These are phyloP conservation scores for Alternaria brassicicola DNA, from an alignment of 2,329 filamentous ascomycete genomes.

Conservation along the genomic window DNA sequence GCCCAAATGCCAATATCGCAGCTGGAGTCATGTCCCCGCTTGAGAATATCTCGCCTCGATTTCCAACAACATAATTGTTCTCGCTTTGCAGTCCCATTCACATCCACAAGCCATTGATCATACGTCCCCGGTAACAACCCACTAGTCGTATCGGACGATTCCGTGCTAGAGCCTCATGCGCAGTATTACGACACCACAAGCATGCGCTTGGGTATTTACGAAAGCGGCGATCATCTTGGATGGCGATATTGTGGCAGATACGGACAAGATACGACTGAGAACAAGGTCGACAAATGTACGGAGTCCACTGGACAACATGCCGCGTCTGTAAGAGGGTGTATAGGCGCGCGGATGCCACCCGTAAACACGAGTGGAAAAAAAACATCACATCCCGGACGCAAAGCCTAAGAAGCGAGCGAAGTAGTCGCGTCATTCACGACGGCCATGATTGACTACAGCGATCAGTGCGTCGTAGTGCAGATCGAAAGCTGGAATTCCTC, in stretches of 20 bases:
- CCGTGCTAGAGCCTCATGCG: neutral
- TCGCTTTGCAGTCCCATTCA: neutral
- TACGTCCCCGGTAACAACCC: neutral
- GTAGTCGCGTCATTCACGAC: neutral
- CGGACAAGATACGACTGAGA: neutral
- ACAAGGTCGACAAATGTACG: neutral
- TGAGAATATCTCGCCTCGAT: neutral
- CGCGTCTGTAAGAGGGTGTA: constrained; percentile 6
- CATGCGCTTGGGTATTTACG: neutral
- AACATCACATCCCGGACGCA: constrained; percentile 7
- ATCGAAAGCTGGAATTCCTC: constrained; percentile 8
- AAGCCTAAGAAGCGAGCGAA: constrained; percentile 16
- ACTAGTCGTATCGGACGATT: neutral
- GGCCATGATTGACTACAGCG: neutral
- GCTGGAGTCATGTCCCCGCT: neutral
- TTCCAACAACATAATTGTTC: accelerated
- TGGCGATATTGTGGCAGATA: neutral
- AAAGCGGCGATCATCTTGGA: neutral
- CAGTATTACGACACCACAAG: neutral
- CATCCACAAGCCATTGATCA: neutral
- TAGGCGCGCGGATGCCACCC: constrained; percentile 17
- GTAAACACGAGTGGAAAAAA: constrained; percentile 26
- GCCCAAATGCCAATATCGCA: neutral
- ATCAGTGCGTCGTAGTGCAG: constrained; percentile 5
- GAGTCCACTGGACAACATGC: neutral